Base-by-base conservation (phyloP, 116 monocot species). In the Iris pallida region DNA sequence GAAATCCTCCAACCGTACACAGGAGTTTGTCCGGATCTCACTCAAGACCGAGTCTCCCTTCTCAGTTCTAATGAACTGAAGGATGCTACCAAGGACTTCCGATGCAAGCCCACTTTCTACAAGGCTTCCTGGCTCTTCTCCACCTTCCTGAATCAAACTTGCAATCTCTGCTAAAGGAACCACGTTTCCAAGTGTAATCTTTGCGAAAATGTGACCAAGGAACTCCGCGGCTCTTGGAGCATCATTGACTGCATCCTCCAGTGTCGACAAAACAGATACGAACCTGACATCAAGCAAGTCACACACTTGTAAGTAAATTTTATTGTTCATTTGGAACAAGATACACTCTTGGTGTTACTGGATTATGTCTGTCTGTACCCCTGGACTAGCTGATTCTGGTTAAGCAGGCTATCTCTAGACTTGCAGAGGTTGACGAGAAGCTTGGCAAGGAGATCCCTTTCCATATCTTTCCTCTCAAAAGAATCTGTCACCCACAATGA, bases 171-270 rank as follows among this genome's bases (percentile, higher is more conserved):
- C 56, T 11, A 92, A 68, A 5, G 76, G 20, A 12, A 86, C 54
- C 40, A 83, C 65, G 47, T 70, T 46, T 66, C 89, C 88, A 18
- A 75, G 18, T 17, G 82, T 52, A 42, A 86, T 57, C 16, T 63
- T 86, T 0, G 81, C 83, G 55, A 86, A 81, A 3, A 92, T 67
- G 13, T 64, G 70, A 17, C 92, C 92, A n/a, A 92, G 75, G 68
- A 86, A 92, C 57, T 92, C 89, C 16, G 83, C 65, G 2, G 92
- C 92, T 72, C 53, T 88, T 8, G 92, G 92, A 59, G 92, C 92
- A 71, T 92, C 89, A 47, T 81, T 88, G 1, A 88, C 72, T 3
- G 86, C 75, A 63, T 92, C 92, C 73, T 92, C 92, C 55, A 92
- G 72, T 14, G 66, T 53, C 20, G 57, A 61, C 0, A 92, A 77